Evolutionary conservation across 495 filamentous ascomycete species (phyloP), one percentile per base, ranked within the genome.

Genomic region (Rhypophila decipiens): DNA sequence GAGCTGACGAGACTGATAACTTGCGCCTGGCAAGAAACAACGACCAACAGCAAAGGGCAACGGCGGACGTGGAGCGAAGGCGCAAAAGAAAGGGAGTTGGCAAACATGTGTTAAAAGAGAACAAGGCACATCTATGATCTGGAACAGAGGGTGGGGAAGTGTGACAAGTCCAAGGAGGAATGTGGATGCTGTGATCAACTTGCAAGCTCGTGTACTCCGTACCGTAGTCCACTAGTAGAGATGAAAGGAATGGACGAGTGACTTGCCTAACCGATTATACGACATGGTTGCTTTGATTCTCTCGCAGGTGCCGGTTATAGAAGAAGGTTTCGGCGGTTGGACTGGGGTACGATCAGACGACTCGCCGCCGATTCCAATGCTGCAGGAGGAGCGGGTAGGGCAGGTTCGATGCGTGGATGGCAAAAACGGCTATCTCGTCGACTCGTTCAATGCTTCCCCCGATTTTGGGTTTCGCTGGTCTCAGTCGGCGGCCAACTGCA

Each of bases 261-360:
- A 34, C 83, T 71, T 70, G 82, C 84, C 79, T 74, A 86, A 66
- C 46, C 82, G 80, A 75, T 86, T 85, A 70, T 87, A 87, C 61
- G 82, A 76, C 75, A 78, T 78, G 69, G 61, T 70, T 18, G 10
- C 17, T 10, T 22, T n/a, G n/a, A n/a, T n/a, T n/a, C n/a, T n/a
- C n/a, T n/a, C n/a, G n/a, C n/a, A n/a, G n/a, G n/a, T n/a, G n/a
- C n/a, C n/a, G n/a, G n/a, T n/a, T n/a, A n/a, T n/a, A 11, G 10
- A 7, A 31, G 27, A 31, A 31, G 27, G 27, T 31, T 31, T 31
- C 27, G 27, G 27, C 27, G 27, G 13, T 31, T 31, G 27, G 7
- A 13, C 13, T 31, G 7, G 27, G 27, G 27, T 31, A 31, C 27
- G 13, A 31, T 31, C 27, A 31, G 27, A 31, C 27, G n/a, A n/a